phyloP scores from a whole-genome alignment of 1,139 yeast species.

The Wickerhamomyces sp. region DNA sequence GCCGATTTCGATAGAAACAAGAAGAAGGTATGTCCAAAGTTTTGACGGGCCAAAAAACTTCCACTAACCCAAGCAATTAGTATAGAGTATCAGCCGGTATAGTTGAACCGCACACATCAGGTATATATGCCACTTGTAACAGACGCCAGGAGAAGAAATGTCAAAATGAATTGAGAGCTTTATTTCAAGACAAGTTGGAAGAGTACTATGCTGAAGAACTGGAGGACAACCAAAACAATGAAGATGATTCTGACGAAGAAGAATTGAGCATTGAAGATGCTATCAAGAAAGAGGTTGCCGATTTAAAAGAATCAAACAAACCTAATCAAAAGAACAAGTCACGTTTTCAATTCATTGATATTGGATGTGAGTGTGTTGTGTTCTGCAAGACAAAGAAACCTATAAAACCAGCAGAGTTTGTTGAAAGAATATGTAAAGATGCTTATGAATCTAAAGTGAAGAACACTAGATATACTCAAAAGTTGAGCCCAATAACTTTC shows the following conservation, averaged over 20 bases:
- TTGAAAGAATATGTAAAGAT: conserved; percentile 57
- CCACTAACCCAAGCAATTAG: no score
- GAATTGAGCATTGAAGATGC: conserved; percentile 69
- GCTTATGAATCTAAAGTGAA: conserved; percentile 45
- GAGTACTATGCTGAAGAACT: conserved; percentile 45
- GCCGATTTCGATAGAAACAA: conserved; percentile 21
- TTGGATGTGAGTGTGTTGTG: conserved; percentile 80
- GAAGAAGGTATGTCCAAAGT: conserved; percentile 10
- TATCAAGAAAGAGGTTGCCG: conserved; percentile 62
- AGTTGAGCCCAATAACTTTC: conserved; percentile 71
- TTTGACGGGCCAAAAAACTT: no score
- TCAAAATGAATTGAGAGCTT: conserved; percentile 60
- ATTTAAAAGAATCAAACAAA: conserved; percentile 27
- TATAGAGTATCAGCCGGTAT: conserved; percentile 42
- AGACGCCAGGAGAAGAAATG: conserved; percentile 75
- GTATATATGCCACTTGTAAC: conserved; percentile 81
- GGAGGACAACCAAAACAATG: conserved; percentile 23
- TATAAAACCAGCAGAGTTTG: conserved; percentile 69
- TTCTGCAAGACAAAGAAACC: conserved; percentile 80
- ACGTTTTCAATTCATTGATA: conserved; percentile 55
- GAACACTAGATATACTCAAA: conserved; percentile 68
- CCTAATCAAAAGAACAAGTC: conserved; percentile 36
- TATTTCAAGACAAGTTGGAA: conserved; percentile 55
- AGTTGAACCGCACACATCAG: conserved; percentile 76
- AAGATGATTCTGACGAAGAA: conserved; percentile 29